These are phyloP conservation scores for Pyrenula massariospora DNA, from an alignment of 495 filamentous ascomycete species.

Conservation along the genomic window DNA sequence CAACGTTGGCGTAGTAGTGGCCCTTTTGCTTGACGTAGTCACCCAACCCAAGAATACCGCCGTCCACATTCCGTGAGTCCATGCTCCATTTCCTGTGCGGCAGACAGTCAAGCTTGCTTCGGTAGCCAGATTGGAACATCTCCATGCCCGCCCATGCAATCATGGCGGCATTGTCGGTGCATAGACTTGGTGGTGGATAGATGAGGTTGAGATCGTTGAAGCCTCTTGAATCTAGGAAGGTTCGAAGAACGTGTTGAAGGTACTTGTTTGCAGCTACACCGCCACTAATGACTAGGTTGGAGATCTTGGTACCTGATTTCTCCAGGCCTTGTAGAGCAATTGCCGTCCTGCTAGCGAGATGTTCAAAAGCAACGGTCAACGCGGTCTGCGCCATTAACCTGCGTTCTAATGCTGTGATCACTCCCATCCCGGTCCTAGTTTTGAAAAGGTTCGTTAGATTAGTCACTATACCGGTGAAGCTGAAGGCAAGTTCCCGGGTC, in stretches of 20 bases:
- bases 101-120: conserved; percentile 42
- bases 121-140: conserved; percentile 76
- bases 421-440: conserved; percentile 8
- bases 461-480: conserved; percentile 53
- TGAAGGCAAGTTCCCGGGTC: conserved; percentile 41
- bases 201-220: conserved; percentile 49
- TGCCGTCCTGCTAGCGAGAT: conserved; percentile 61
- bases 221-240: conserved; percentile 50
- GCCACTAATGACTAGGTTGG: conserved; percentile 70
- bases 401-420: conserved; percentile 36
- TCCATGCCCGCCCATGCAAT: conserved; percentile 89
- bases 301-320: conserved; percentile 19
- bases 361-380: conserved; percentile 81
- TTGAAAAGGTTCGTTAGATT: conserved; percentile 35
- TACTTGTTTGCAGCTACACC: conserved; percentile 81
- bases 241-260: conserved; percentile 54
- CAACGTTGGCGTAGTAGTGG: not conserved
- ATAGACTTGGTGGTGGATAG: conserved; percentile 63
- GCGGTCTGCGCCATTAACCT: conserved; percentile 51
- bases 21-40: conserved; percentile 5
- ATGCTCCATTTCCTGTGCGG: conserved; percentile 69
- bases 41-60: conserved; percentile 34
- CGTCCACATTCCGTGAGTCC: conserved; percentile 40
- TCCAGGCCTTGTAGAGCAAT: conserved; percentile 45
- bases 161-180: conserved; percentile 98